Base-by-base conservation (phyloP, 192 early-diverging fungal genomes). In the Linnemannia schmuckeri region DNA sequence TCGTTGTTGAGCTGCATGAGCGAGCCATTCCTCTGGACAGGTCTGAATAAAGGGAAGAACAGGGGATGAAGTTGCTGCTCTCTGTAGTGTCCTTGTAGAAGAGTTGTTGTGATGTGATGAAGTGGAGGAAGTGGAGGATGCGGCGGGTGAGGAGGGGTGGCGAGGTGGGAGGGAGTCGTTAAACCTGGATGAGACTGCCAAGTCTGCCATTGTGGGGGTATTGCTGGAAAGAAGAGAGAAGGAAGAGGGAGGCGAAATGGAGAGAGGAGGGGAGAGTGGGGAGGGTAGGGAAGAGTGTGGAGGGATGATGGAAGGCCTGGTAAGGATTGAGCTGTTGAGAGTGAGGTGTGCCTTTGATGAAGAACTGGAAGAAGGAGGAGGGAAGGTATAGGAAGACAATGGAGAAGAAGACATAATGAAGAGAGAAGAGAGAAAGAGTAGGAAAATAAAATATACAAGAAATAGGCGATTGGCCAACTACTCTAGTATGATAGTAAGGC, bases 241-340 rank as follows among this genome's bases (percentile, higher is more conserved):
- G 46, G 69, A 70, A 30, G 84, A 81, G 6, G 79, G 70, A n/a
- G 83, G 84, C 38, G 84, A 86, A 57, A 73, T 71, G 18, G 84
- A 86, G 74, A 77, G 79, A 40, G 79, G 75, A 77, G 84, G 84
- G 22, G 84, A 86, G 79, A 86, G 84, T 40, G 84, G 84, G 15
- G 84, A 86, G 44, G 84, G 84, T 24, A 86, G 70, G 0, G 79
- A 86, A 12, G 84, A 86, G 70, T 86, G 84, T 42, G 73, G 71
- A 27, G 84, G 75, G 54, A 86, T 81, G 79, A 81, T 47, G 47
- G 79, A 69, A 20, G 74, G 44, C 33, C 12, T 61, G 37, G 27
- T 74, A 74, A n/a, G 27, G 6, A 74, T 74, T 47, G 41, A 42
- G 33, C 72, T 73, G 35, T 47, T 47, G 27, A 38, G 24, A 75